These are phyloP conservation scores for Aspergillus quadrilineatus DNA, from an alignment of 2,329 filamentous ascomycete genomes.

Conservation along the genomic window DNA sequence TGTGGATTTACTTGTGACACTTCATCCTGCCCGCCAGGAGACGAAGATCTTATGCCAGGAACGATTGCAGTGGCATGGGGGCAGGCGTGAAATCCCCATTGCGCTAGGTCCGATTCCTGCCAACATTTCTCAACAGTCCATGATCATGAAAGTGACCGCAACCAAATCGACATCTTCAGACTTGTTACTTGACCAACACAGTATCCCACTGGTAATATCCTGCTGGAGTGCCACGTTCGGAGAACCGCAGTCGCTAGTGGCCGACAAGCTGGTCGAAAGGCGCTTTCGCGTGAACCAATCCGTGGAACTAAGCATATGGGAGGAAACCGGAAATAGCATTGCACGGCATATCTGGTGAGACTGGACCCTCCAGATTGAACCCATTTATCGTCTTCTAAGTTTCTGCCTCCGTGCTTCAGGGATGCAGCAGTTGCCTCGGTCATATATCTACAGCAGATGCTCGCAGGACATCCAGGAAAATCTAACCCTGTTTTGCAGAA, in stretches of 20 bases:
- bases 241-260: constrained; percentile 40
- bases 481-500: constrained; percentile 33
- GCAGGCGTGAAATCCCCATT: constrained; percentile 35
- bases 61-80: constrained; percentile 33
- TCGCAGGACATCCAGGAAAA: constrained; percentile 29
- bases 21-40: constrained; percentile 19
- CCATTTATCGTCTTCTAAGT: constrained; percentile 14
- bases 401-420: constrained; percentile 31
- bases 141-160: constrained; percentile 30
- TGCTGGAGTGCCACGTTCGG: constrained; percentile 54
- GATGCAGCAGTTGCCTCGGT: constrained; percentile 61
- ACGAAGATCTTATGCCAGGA: constrained; percentile 25
- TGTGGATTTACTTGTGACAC: constrained; percentile 31
- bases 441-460: constrained; percentile 50
- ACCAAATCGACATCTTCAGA: constrained; percentile 18
- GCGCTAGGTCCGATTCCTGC: constrained; percentile 32
- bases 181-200: constrained; percentile 21
- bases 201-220: constrained; percentile 52
- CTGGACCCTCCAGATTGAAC: background rate
- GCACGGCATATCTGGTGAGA: constrained; percentile 68
- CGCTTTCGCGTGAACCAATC: constrained; percentile 48
- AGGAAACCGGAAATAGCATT: constrained; percentile 72
- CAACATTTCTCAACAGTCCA: constrained; percentile 24
- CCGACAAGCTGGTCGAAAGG: constrained; percentile 56
- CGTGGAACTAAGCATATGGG: constrained; percentile 55